A percentile compares a stretch with the other conserved stretches of the same genome.
phyloP scores from a whole-genome alignment of 768 basidiomycete species.

The Termitomyces bulborhizus region DNA sequence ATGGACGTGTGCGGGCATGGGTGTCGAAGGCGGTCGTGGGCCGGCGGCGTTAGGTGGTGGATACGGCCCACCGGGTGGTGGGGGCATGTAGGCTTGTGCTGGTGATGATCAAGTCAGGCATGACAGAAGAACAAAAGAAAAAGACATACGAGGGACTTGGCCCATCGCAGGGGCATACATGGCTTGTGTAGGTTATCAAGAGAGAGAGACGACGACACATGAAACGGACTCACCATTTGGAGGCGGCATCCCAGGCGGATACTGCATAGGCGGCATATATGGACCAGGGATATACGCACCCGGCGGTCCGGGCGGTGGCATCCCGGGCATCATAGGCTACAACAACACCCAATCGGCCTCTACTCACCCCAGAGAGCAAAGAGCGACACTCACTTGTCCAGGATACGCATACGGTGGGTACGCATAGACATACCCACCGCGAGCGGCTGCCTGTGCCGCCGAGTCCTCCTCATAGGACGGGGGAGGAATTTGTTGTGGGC shows the following conservation, averaged over 20 bases:
- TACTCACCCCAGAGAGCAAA: background rate
- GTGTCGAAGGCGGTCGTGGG: slow-evolving; percentile 82
- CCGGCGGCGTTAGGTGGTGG: slow-evolving; percentile 75
- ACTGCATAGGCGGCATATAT: slow-evolving; percentile 83
- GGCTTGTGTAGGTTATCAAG: slow-evolving; percentile 26
- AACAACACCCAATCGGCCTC: background rate
- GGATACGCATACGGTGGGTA: slow-evolving; percentile 77
- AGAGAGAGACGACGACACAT: background rate
- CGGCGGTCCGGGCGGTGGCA: slow-evolving; percentile 73
- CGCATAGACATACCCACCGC: slow-evolving; percentile 61
- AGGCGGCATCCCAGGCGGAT: slow-evolving; percentile 73
- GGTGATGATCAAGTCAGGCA: slow-evolving; percentile 12
- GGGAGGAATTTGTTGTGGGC: slow-evolving; percentile 64
- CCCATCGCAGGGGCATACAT: slow-evolving; percentile 86
- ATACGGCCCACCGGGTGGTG: slow-evolving; percentile 62
- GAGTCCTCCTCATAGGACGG: slow-evolving; percentile 78
- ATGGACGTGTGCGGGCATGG: slow-evolving; percentile 81
- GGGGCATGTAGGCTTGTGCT: slow-evolving; percentile 75
- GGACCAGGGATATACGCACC: slow-evolving; percentile 74
- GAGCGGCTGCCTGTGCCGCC: slow-evolving; percentile 49
- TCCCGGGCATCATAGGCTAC: slow-evolving; percentile 82
- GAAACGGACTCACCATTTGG: slow-evolving; percentile 50
- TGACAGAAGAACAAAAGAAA: background rate
- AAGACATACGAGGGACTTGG: slow-evolving; percentile 76
- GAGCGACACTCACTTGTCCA: slow-evolving; percentile 50